Conservation (phyloP, 331 rosid genomes). For the Ulmus americana region DNA sequence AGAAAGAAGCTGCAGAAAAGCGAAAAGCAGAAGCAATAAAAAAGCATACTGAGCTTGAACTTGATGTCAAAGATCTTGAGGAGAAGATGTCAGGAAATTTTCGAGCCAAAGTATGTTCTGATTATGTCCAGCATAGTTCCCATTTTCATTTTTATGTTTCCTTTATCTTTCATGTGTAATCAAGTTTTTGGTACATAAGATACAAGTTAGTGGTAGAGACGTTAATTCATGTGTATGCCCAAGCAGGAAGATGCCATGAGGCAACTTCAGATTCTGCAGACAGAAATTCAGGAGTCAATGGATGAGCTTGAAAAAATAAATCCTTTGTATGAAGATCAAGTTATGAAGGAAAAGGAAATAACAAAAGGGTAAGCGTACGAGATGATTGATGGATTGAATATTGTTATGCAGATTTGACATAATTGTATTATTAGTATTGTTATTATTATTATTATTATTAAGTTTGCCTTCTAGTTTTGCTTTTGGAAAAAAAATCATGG, state of each 20-base stretch:
- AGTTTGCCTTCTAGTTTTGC: background rate
- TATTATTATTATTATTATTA: background rate
- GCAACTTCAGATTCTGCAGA: conserved; percentile 56
- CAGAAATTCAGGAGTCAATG: conserved; percentile 68
- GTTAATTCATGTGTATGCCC: conserved; percentile 21
- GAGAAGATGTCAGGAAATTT: conserved; percentile 64
- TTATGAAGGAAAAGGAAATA: conserved; percentile 62
- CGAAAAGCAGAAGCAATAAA: conserved; percentile 61
- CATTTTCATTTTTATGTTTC: background rate
- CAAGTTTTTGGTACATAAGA: conserved; percentile 1
- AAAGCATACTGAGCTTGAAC: conserved; percentile 80
- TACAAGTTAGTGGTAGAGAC: conserved; percentile 17
- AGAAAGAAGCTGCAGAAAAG: conserved; percentile 72
- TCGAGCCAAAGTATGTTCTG: conserved; percentile 58
- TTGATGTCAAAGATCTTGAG: conserved; percentile 77
- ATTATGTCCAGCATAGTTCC: background rate
- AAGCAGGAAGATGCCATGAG: conserved; percentile 69
- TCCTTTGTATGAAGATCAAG: conserved; percentile 67
- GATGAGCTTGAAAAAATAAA: conserved; percentile 65
- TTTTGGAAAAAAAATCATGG: background rate
- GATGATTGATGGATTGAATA: background rate
- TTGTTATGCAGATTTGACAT: background rate
- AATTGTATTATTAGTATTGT: background rate
- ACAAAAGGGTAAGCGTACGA: conserved; percentile 56
- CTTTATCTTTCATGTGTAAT: background rate